Base-by-base conservation (phyloP, 345 rosid genomes). In the Aquilaria malaccensis region DNA sequence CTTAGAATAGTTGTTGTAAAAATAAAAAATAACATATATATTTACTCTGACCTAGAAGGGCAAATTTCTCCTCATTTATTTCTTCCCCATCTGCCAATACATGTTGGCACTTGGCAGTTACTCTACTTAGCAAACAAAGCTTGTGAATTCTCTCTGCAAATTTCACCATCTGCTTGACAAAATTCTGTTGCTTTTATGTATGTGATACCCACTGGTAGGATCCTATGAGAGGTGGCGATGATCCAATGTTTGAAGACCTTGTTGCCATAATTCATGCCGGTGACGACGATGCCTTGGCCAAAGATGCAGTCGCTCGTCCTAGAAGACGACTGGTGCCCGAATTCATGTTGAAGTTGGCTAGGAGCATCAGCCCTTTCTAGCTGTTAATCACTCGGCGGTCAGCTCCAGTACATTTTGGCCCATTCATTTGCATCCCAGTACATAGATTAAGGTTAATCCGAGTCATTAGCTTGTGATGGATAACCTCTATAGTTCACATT, bases 211-310 rank as follows among this genome's bases (percentile, higher is more conserved):
- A 57, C 50, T 58, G 9, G 52, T 76, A 94, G 99, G 99, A 90
- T 80, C 99, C 97, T 13, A 88, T 94, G 99, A 85, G 99, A 73
- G 99, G 99, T 33, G 99, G 96, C 13, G 77, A 47, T 64, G 99
- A 94, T 67, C 81, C 77, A 51, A 73, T 94, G 93, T 85, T 88
- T 66, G 95, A 90, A 82, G 97, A 85, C 67, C 56, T 90, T 29
- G 87, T 90, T 47, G 68, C 82, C 53, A 74, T 79, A 54, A 67
- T 94, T 70, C 76, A 88, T 66, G 87, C 80, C 47, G 81, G 66
- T 51, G 81, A 90, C 60, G 54, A 69, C 43, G 85, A 83, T 69
- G 81, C 79, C 46, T 71, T 63, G 61, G 83, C 78, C 66, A 79
- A 72, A 77, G 84, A 79, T 70, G 78, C 74, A 33, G 81, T 45